phyloP scores from a whole-genome alignment of 208 protist genomes.

The Trypanosoma brucei region DNA sequence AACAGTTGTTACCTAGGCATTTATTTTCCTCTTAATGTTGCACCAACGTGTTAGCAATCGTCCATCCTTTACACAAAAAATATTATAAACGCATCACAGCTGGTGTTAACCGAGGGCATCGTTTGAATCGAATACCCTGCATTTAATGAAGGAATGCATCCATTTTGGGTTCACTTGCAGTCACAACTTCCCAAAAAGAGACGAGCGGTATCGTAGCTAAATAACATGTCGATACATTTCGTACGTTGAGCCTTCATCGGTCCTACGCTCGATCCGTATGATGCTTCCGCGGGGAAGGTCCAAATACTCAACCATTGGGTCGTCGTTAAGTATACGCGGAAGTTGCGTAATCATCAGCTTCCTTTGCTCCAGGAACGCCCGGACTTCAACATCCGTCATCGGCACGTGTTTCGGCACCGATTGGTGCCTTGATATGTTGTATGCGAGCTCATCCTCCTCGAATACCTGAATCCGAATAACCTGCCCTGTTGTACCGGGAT shows the following conservation, averaged over 20 bases:
- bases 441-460: constrained; percentile 89
- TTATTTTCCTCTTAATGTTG: too few species aligned
- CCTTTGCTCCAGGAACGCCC: constrained; percentile 68
- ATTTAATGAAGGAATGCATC: not conserved
- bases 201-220: constrained; percentile 15
- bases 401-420: constrained; percentile 93
- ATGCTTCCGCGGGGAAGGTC: constrained; percentile 88
- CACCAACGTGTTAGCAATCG: too few species aligned
- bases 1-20: too few species aligned
- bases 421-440: constrained; percentile 94
- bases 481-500: constrained; percentile 32
- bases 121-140: too few species aligned
- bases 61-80: too few species aligned
- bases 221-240: constrained; percentile 97
- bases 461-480: constrained; percentile 91
- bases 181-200: not conserved
- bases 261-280: constrained; percentile 92
- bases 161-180: not conserved
- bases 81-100: too few species aligned
- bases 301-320: constrained; percentile 95
- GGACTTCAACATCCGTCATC: constrained; percentile 68
- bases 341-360: constrained; percentile 93
- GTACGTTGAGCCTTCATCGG: constrained; percentile 95
- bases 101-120: too few species aligned
- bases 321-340: constrained; percentile 91